phyloP scores from a whole-genome alignment of 345 rosid genomes.

The Sonneratia caseolaris region DNA sequence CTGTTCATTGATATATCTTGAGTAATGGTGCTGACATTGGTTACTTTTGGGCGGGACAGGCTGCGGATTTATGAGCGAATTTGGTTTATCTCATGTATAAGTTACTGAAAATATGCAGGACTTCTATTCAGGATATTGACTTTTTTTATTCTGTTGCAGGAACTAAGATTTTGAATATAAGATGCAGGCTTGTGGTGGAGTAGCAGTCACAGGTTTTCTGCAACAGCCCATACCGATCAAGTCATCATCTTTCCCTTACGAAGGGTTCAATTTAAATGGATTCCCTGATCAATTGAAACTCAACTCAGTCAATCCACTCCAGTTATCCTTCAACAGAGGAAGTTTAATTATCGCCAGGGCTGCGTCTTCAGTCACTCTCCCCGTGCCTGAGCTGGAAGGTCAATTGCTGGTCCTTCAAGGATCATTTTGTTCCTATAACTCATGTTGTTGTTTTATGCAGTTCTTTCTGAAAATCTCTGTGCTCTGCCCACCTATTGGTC shows the following conservation, averaged over 20 bases:
- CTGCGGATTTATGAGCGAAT: neutral
- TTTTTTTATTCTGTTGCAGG: neutral
- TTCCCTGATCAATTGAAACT: conserved; percentile 34
- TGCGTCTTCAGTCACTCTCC: conserved; percentile 41
- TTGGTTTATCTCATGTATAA: neutral
- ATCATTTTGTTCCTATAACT: neutral
- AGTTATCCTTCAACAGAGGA: conserved; percentile 29
- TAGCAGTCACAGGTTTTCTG: conserved; percentile 43
- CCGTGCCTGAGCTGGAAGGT: conserved; percentile 47
- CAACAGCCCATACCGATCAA: conserved; percentile 43
- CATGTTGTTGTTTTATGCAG: neutral
- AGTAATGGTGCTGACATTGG: no score
- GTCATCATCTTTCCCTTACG: conserved; percentile 22
- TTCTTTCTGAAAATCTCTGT: neutral
- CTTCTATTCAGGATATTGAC: neutral
- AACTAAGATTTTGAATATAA: neutral
- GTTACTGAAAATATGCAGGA: neutral
- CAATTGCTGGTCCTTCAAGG: neutral
- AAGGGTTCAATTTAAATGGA: conserved; percentile 21
- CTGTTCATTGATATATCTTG: neutral
- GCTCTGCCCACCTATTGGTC: neutral
- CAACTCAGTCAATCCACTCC: conserved; percentile 26
- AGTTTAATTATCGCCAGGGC: conserved; percentile 42
- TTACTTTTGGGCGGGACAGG: no score
- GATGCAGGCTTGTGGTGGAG: conserved; percentile 53